A percentile compares a stretch with the other conserved stretches of the same genome.
Conservation (phyloP, 768 basidiomycete genomes). For the Lentinus brumalis region DNA sequence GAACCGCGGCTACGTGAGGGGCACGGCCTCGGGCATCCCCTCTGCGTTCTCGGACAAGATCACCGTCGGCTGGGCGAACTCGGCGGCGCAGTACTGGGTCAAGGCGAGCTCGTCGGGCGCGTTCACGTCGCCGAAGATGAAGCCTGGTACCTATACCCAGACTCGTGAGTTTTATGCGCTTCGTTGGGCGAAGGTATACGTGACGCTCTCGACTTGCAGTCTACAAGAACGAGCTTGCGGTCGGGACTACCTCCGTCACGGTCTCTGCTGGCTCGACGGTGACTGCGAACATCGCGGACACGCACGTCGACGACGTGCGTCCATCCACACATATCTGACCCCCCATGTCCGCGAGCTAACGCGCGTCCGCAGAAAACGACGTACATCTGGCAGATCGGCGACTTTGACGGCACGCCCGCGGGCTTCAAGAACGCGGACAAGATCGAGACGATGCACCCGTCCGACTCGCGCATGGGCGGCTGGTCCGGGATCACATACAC, state of each 20-base stretch:
- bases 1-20: slow-evolving; percentile 45
- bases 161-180: background rate
- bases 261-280: slow-evolving; percentile 43
- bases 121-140: slow-evolving; percentile 47
- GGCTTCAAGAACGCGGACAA: slow-evolving; percentile 54
- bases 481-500: slow-evolving; percentile 53
- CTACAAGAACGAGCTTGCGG: slow-evolving; percentile 48
- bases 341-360: background rate
- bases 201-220: slow-evolving; percentile 32
- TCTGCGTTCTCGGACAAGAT: slow-evolving; percentile 38
- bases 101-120: slow-evolving; percentile 28
- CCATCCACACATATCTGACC: background rate
- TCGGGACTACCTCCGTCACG: slow-evolving; percentile 43
- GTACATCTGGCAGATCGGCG: slow-evolving; percentile 47
- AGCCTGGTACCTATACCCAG: slow-evolving; percentile 48
- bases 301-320: background rate
- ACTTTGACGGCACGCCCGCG: slow-evolving; percentile 44
- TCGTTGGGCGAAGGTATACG: background rate
- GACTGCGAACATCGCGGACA: background rate
- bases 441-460: slow-evolving; percentile 53
- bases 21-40: slow-evolving; percentile 45
- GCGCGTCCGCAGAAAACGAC: slow-evolving; percentile 38
- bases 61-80: background rate
- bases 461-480: slow-evolving; percentile 46
- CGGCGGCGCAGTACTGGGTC: slow-evolving; percentile 1